Percentiles rank a stretch among this genome's conserved stretches.
These are phyloP conservation scores for Russula griseocarnosa DNA, from an alignment of 768 basidiomycete species.

Conservation along the genomic window DNA sequence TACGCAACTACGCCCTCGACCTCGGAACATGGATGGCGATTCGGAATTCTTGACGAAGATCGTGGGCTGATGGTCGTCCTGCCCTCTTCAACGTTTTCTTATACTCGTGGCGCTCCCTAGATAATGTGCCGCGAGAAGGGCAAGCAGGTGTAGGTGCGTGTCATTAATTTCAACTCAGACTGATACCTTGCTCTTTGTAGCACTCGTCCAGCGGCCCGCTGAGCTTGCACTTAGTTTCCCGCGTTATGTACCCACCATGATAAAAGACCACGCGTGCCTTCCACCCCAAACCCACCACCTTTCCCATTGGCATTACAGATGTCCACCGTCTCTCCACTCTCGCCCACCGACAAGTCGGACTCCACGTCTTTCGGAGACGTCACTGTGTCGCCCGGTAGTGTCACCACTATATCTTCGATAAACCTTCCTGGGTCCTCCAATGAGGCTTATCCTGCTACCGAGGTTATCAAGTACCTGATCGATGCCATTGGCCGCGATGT, in stretches of 20 bases:
- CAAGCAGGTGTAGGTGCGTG: neutral
- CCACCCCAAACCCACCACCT: neutral
- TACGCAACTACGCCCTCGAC: neutral
- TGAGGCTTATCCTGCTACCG: conserved; percentile 24
- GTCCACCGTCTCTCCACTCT: neutral
- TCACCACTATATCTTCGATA: neutral
- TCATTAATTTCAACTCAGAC: conserved; percentile 16
- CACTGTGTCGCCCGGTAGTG: neutral
- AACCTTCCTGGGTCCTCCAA: neutral
- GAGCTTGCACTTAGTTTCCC: conserved; percentile 6
- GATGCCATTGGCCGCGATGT: conserved; percentile 24
- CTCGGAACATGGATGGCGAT: conserved; percentile 1
- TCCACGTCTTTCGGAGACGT: neutral
- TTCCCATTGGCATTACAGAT: neutral
- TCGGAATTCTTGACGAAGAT: neutral
- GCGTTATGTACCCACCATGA: neutral
- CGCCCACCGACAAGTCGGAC: neutral
- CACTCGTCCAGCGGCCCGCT: conserved; percentile 4
- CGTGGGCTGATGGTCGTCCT: neutral
- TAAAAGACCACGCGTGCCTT: conserved; percentile 1
- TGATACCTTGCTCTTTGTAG: neutral
- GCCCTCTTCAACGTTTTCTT: conserved; percentile 2
- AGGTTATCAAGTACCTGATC: conserved; percentile 27
- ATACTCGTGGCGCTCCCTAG: conserved; percentile 2
- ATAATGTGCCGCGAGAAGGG: conserved; percentile 9